These are phyloP conservation scores for Tolypocladium ovalisporum DNA, from an alignment of 2,329 filamentous ascomycete genomes.

Conservation along the genomic window DNA sequence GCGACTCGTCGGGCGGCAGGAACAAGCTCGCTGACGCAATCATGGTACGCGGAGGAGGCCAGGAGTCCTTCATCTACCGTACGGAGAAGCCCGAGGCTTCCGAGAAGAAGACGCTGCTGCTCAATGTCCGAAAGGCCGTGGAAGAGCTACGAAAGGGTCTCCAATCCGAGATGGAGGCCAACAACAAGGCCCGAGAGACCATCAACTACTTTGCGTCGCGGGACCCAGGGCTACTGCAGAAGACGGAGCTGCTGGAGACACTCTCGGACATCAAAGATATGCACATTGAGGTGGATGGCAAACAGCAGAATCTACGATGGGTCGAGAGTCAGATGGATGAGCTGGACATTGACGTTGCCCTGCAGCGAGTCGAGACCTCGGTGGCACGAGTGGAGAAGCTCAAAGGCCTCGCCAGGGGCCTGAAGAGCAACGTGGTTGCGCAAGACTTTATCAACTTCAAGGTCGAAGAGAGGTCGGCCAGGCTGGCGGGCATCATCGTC, in stretches of 20 bases:
- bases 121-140: slow-evolving; percentile 84
- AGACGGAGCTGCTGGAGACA: slow-evolving; percentile 69
- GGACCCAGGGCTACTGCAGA: slow-evolving; percentile 66
- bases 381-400: slow-evolving; percentile 79
- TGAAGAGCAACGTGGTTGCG: slow-evolving; percentile 78
- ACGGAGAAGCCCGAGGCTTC: slow-evolving; percentile 70
- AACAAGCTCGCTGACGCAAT: slow-evolving; percentile 74
- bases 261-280: slow-evolving; percentile 74
- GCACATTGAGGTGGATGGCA: slow-evolving; percentile 90
- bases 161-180: slow-evolving; percentile 78
- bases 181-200: slow-evolving; percentile 72
- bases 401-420: slow-evolving; percentile 62
- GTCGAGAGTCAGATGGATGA: slow-evolving; percentile 93
- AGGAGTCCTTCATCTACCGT: slow-evolving; percentile 89
- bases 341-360: slow-evolving; percentile 87
- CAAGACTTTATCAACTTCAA: slow-evolving; percentile 91
- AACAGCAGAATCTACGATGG: slow-evolving; percentile 92
- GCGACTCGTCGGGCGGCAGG: slow-evolving; percentile 38
- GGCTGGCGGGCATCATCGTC: slow-evolving; percentile 65
- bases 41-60: slow-evolving; percentile 75
- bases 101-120: slow-evolving; percentile 71
- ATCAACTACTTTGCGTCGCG: slow-evolving; percentile 78
- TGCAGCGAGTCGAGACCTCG: slow-evolving; percentile 78
- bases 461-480: slow-evolving; percentile 72
- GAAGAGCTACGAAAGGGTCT: slow-evolving; percentile 82